These are phyloP conservation scores for Prunus salicina DNA, from an alignment of 306 rosid genomes.

Conservation along the genomic window DNA sequence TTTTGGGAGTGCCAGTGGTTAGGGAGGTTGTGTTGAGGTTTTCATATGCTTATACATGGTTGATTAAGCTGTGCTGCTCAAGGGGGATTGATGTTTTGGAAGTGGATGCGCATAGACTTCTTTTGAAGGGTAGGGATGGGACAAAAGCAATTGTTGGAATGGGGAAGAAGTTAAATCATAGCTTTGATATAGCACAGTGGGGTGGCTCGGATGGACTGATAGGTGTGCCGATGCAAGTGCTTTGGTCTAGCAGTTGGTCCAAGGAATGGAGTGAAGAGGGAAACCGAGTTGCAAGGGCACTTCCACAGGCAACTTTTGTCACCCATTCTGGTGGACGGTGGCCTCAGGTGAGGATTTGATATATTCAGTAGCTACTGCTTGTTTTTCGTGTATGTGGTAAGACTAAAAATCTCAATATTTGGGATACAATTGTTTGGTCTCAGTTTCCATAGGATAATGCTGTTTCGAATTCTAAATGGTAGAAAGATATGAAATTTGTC, in stretches of 20 bases:
- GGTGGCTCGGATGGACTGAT: constrained; percentile 70
- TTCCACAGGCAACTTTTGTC: constrained; percentile 62
- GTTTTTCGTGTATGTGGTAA: background rate
- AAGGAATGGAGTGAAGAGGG: constrained; percentile 85
- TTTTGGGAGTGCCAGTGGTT: constrained; percentile 52
- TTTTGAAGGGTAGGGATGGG: constrained; percentile 69
- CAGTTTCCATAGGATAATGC: background rate
- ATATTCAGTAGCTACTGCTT: constrained; percentile 8
- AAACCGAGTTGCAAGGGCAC: constrained; percentile 52
- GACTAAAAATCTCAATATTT: background rate
- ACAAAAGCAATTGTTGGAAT: constrained; percentile 61
- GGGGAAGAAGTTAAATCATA: constrained; percentile 68
- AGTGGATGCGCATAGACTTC: constrained; percentile 61
- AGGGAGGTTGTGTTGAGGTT: constrained; percentile 70
- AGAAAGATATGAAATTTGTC: background rate
- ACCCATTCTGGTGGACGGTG: constrained; percentile 81
- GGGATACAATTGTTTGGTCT: background rate
- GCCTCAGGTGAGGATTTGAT: constrained; percentile 73
- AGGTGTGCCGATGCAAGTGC: constrained; percentile 63
- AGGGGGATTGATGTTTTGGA: constrained; percentile 45
- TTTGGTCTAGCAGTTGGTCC: constrained; percentile 83
- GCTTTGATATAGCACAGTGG: constrained; percentile 88
- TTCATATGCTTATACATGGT: constrained; percentile 37
- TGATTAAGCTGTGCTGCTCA: constrained; percentile 62
- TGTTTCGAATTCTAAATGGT: background rate